Percentiles rank a stretch among this genome's conserved stretches.
phyloP scores from a whole-genome alignment of 768 basidiomycete species.

The Phylloporus scabripes region DNA sequence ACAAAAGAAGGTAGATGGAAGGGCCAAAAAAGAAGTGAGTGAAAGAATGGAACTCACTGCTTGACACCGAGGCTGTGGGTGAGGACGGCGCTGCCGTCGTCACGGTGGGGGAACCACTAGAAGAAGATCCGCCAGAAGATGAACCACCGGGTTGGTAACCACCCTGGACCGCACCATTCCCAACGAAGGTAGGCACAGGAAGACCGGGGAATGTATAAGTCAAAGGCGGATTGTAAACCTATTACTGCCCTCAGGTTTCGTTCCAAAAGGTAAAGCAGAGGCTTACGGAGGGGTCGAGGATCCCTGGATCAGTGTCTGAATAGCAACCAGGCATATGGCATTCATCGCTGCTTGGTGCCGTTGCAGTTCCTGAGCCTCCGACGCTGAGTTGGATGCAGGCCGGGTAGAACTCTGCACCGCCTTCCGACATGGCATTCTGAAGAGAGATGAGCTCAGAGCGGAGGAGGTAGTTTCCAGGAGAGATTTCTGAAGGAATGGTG shows the following conservation, averaged over 20 bases:
- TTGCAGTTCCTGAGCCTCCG: constrained; percentile 23
- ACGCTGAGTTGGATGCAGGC: constrained; percentile 28
- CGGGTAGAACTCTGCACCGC: constrained; percentile 47
- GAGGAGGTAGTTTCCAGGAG: constrained; percentile 65
- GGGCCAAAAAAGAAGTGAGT: background rate
- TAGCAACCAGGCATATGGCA: constrained; percentile 70
- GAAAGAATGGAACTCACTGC: constrained; percentile 13
- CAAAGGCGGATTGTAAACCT: constrained; percentile 30
- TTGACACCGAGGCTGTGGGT: constrained; percentile 12
- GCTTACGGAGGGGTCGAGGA: constrained; percentile 46
- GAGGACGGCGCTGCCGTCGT: constrained; percentile 10
- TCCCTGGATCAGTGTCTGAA: constrained; percentile 61
- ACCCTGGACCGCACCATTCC: constrained; percentile 7
- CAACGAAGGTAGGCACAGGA: constrained; percentile 39
- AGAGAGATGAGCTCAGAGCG: constrained; percentile 78
- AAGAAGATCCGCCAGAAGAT: background rate
- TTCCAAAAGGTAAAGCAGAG: background rate
- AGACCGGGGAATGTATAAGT: constrained; percentile 54
- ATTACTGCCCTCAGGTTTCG: background rate
- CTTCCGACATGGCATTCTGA: constrained; percentile 48
- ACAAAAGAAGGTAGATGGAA: background rate
- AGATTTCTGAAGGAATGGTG: constrained; percentile 46
- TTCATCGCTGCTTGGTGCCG: constrained; percentile 28
- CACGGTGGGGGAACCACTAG: constrained; percentile 12
- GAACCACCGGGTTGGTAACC: constrained; percentile 15